A percentile compares a stretch with the other conserved stretches of the same genome.
Conservation (phyloP, 2,329 filamentous ascomycete species). For the Talaromyces sp. region DNA sequence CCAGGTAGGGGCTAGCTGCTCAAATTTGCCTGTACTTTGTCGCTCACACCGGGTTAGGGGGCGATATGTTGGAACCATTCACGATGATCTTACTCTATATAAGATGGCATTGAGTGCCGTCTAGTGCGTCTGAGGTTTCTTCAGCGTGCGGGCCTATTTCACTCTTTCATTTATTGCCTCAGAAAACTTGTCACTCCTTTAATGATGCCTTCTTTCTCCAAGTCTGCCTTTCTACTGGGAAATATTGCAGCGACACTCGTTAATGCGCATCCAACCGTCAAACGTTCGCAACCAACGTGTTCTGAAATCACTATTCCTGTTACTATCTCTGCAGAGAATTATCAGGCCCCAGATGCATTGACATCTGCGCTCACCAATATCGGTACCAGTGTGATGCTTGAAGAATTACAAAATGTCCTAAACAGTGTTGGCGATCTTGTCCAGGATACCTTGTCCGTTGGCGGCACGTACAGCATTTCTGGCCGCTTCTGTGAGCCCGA, state of each 20-base stretch:
- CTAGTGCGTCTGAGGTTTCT: neutral
- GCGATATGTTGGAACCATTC: neutral
- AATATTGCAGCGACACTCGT: neutral
- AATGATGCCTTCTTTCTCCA: neutral
- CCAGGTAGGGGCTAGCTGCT: neutral
- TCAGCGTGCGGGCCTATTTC: neutral
- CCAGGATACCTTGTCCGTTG: conserved; percentile 6
- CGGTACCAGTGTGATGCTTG: neutral
- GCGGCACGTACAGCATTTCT: conserved; percentile 5
- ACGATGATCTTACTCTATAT: neutral
- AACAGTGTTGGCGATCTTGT: neutral
- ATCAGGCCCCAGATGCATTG: neutral
- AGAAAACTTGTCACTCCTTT: neutral
- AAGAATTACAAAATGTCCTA: conserved; percentile 3
- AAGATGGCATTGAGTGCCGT: neutral
- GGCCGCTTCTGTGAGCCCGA: conserved; percentile 6
- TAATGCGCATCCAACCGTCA: neutral
- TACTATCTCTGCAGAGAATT: neutral
- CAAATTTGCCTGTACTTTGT: neutral
- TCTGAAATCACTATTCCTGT: neutral
- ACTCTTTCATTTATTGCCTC: neutral
- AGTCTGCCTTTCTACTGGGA: neutral
- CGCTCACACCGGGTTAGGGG: neutral
- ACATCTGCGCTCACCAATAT: neutral
- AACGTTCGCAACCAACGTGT: neutral